Evolutionary conservation across 352 stramenopile species (phyloP).

Genomic region (Globisporangium iwayamae): DNA sequence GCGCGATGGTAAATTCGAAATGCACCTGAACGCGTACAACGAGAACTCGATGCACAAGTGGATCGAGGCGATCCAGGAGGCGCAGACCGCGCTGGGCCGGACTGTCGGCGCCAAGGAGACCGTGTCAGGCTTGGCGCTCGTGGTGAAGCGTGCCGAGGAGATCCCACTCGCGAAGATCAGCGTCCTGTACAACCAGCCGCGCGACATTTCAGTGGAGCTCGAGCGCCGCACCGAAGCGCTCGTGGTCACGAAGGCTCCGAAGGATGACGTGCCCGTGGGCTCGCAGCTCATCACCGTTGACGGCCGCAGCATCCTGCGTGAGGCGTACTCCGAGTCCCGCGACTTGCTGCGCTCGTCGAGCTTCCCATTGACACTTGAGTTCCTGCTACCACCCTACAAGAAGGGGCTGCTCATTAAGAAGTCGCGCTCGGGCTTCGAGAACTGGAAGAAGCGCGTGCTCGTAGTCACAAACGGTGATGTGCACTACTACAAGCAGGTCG

Average conservation of each 20-base stretch:
- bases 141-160: constrained; percentile 76
- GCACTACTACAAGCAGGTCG: constrained; percentile 79
- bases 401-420: constrained; percentile 80
- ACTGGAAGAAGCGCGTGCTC: constrained; percentile 82
- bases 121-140: constrained; percentile 56
- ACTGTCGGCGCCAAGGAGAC: constrained; percentile 46
- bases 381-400: constrained; percentile 83
- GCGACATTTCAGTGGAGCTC: constrained; percentile 71
- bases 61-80: constrained; percentile 83
- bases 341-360: constrained; percentile 43
- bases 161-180: constrained; percentile 67
- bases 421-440: constrained; percentile 81
- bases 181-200: constrained; percentile 50
- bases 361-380: constrained; percentile 70
- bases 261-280: constrained; percentile 50
- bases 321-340: constrained; percentile 54
- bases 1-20: constrained; percentile 79
- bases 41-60: constrained; percentile 84
- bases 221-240: constrained; percentile 74
- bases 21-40: constrained; percentile 80
- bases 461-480: constrained; percentile 80
- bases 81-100: constrained; percentile 50
- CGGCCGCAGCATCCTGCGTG: constrained; percentile 53
- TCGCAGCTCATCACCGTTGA: constrained; percentile 74
- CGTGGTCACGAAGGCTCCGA: constrained; percentile 54